Percentiles rank a stretch among this genome's conserved stretches.
These are phyloP conservation scores for Alternaria sp. DNA, from an alignment of 2,329 filamentous ascomycete species.

Conservation along the genomic window DNA sequence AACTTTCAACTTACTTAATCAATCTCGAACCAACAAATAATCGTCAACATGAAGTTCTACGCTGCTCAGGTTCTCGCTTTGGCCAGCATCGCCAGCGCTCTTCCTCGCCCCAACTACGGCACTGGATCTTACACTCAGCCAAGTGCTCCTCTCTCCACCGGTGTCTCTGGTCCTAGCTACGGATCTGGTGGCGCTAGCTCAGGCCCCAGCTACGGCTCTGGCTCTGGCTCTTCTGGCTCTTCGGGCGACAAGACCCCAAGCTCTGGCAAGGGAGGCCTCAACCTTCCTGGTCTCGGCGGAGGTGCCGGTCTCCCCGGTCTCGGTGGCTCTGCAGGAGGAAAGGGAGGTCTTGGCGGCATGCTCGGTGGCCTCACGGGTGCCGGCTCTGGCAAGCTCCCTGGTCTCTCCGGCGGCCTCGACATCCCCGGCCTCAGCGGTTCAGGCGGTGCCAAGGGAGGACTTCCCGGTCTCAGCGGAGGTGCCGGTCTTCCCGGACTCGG, in stretches of 20 bases:
- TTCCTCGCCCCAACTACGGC: conserved; percentile 11
- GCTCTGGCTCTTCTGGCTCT: not conserved
- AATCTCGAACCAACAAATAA: not conserved
- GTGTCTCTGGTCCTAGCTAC: not conserved
- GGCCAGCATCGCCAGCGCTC: conserved; percentile 11
- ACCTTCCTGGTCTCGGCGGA: not conserved
- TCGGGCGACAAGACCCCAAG: not conserved
- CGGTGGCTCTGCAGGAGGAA: not conserved
- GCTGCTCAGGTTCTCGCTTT: conserved; percentile 11
- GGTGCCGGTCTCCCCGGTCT: not conserved
- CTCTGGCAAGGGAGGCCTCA: not conserved
- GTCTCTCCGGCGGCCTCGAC: not conserved
- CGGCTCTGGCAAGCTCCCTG: not conserved
- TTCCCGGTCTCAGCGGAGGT: no score
- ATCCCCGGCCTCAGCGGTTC: not conserved
- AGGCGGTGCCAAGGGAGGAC: not conserved
- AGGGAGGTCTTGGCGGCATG: not conserved
- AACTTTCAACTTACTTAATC: not conserved
- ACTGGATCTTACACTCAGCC: not conserved
- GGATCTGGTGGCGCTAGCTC: not conserved
- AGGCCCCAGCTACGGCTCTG: conserved; percentile 10
- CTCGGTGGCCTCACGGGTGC: not conserved
- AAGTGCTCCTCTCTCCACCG: conserved; percentile 7
- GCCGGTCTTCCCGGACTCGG: no score
- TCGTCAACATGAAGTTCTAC: conserved; percentile 18